phyloP scores from a whole-genome alignment of 108 stramenopile species.

The Discostella stelligeroides region DNA sequence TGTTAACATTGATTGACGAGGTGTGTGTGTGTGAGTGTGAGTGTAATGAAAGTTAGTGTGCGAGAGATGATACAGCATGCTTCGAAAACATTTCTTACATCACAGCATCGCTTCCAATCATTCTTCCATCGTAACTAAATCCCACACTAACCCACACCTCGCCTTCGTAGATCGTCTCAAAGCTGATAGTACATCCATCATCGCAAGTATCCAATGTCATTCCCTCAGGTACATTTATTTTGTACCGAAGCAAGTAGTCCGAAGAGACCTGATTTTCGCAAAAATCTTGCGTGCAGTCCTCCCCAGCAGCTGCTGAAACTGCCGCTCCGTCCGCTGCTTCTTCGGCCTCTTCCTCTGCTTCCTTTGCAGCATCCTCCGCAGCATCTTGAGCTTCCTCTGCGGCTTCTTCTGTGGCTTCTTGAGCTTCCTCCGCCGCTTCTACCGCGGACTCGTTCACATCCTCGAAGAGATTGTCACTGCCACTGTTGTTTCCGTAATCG shows the following conservation, averaged over 20 bases:
- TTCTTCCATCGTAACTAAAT: slow-evolving; percentile 21
- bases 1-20: background rate
- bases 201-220: background rate
- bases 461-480: too few relatives aligned
- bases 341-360: too few relatives aligned
- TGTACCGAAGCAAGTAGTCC: slow-evolving; percentile 11
- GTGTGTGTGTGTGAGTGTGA: background rate
- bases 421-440: too few relatives aligned
- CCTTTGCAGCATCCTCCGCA: too few relatives aligned
- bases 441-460: too few relatives aligned
- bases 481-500: too few relatives aligned
- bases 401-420: too few relatives aligned
- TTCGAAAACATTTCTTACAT: slow-evolving; percentile 29
- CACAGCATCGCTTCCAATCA: slow-evolving; percentile 38
- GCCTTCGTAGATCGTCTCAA: slow-evolving; percentile 16
- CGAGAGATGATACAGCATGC: background rate
- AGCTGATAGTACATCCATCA: slow-evolving; percentile 8
- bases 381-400: too few relatives aligned
- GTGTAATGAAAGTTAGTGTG: too few relatives aligned
- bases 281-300: slow-evolving; percentile 12
- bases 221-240: slow-evolving; percentile 9
- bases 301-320: too few relatives aligned
- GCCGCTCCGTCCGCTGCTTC: too few relatives aligned
- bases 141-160: slow-evolving; percentile 43
- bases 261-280: slow-evolving; percentile 5